Evolutionary conservation across 495 filamentous ascomycete species (phyloP).

Genomic region (Annulohypoxylon nitens): DNA sequence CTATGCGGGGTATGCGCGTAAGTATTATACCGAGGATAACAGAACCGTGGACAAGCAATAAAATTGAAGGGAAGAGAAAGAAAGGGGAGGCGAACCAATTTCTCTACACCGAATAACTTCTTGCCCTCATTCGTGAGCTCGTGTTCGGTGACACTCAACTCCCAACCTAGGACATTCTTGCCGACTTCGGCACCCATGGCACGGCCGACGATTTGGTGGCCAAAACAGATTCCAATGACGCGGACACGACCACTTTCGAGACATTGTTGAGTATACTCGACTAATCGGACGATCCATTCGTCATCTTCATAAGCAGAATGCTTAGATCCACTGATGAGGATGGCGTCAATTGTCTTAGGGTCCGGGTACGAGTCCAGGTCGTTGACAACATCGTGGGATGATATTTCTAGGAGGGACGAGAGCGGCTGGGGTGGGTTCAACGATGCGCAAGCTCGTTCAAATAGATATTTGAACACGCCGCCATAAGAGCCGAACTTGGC

Average conservation of each 20-base stretch:
- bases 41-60: not conserved
- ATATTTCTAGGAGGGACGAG: conserved; percentile 66
- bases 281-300: conserved; percentile 81
- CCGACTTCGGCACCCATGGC: conserved; percentile 78
- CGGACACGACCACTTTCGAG: conserved; percentile 64
- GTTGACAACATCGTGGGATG: conserved; percentile 76
- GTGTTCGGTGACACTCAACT: conserved; percentile 79
- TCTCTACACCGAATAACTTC: conserved; percentile 76
- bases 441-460: conserved; percentile 59
- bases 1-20: conserved; percentile 55
- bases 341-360: conserved; percentile 80
- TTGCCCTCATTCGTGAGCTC: conserved; percentile 77
- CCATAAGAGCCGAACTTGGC: conserved; percentile 78
- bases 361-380: conserved; percentile 71
- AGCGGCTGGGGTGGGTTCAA: conserved; percentile 48
- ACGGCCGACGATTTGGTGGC: conserved; percentile 88
- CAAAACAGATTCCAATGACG: conserved; percentile 88
- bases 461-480: conserved; percentile 76
- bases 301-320: conserved; percentile 69
- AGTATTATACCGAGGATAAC: conserved; percentile 14
- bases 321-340: conserved; percentile 83
- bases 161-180: conserved; percentile 81
- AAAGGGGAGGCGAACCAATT: conserved; percentile 67
- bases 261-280: conserved; percentile 76
- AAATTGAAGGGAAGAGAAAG: not conserved